Percentiles rank a stretch among this genome's conserved stretches.
Evolutionary conservation across 805 yeast species (phyloP).

Genomic region (Saccharomyces paradoxus): DNA sequence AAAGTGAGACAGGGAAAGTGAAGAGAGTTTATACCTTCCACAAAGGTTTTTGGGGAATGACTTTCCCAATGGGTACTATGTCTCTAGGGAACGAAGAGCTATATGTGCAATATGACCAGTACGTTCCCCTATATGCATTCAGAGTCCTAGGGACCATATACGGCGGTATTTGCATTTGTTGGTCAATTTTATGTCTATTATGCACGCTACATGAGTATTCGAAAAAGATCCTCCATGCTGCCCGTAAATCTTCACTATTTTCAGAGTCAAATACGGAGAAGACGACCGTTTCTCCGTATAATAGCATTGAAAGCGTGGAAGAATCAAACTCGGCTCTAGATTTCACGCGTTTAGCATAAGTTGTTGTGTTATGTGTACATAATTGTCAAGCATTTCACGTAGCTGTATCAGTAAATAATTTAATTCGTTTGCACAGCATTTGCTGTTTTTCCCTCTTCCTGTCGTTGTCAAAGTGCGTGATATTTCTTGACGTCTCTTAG

Average conservation of each 20-base stretch:
- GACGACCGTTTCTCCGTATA: neutral
- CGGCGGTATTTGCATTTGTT: constrained; percentile 41
- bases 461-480: neutral
- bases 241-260: neutral
- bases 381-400: neutral
- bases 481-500: neutral
- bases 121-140: constrained; percentile 42
- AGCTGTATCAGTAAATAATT: neutral
- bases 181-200: constrained; percentile 36
- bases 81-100: constrained; percentile 50
- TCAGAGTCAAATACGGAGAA: neutral
- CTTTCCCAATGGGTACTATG: constrained; percentile 88
- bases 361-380: neutral
- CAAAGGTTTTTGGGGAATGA: constrained; percentile 70
- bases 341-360: neutral
- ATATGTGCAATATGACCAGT: constrained; percentile 35
- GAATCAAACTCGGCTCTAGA: neutral
- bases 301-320: neutral
- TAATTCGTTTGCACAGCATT: neutral
- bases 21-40: constrained; percentile 35
- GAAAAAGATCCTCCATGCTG: neutral
- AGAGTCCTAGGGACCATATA: constrained; percentile 56
- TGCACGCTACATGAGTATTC: constrained; percentile 7
- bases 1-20: constrained; percentile 7
- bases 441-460: neutral